Base-by-base conservation (phyloP, 1,284 basidiomycete species). In the Cryptococcus jaspeensis region DNA sequence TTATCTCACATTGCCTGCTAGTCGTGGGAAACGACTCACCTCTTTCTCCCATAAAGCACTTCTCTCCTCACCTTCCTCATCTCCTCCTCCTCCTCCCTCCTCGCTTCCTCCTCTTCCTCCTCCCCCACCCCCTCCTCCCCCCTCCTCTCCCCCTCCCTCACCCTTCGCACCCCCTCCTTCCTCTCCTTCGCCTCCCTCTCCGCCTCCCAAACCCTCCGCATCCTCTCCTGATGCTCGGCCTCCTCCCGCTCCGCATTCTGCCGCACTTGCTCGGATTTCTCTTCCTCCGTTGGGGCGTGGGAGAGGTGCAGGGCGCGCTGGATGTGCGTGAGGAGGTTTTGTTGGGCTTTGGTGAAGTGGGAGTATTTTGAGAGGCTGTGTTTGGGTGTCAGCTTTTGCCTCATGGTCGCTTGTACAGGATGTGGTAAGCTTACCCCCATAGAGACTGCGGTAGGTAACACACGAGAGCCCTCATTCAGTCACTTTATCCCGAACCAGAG, bases 341-440 rank as follows among this genome's bases (percentile, higher is more conserved):
- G 67, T 52, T 75, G 69, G 40, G 66, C 64, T 58, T 76, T 75
- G 20, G 65, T 70, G 23, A 70, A 50, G 16, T 53, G 51, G 48
- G 69, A 68, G 56, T 77, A 77, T 59, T 76, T 75, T 46, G 75
- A 71, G 37, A 78, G 63, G 5, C 71, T 74, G 32, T 60, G 35
- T 43, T 18, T 23, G n/a, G 12, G 13, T 18, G 51, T 53, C 25
- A 53, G 50, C 25, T 9, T 2, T n/a, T 15, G 16, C 8, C 18
- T 35, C n/a, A 48, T 39, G 37, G 40, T n/a, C n/a, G 47, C 5
- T n/a, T 36, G 22, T 42, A 22, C 18, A 16, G n/a, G 48, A n/a
- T n/a, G n/a, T 16, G 32, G n/a, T n/a, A 12, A 20, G 22, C 61
- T 55, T 23, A 59, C 61, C 57, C 65, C 63, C 64, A 61, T 40